A percentile compares a stretch with the other conserved stretches of the same genome.
These are phyloP conservation scores for Verticillium nonalfalfae DNA, from an alignment of 2,329 filamentous ascomycete genomes.

Conservation along the genomic window DNA sequence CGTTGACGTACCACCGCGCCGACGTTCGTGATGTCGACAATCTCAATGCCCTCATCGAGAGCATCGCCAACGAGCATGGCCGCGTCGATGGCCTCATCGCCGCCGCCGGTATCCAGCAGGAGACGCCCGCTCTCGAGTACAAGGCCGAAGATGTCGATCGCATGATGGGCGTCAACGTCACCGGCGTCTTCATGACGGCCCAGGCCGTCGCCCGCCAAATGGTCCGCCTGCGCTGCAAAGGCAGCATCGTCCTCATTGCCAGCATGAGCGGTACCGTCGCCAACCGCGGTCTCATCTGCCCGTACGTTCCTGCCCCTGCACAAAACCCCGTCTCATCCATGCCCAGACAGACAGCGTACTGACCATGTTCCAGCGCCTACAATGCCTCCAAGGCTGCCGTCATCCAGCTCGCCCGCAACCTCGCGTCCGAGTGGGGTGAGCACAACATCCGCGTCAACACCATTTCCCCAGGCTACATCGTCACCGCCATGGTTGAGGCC, in stretches of 20 bases:
- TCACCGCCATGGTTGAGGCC: constrained; percentile 62
- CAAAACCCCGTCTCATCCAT: not conserved
- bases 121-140: constrained; percentile 30
- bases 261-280: constrained; percentile 31
- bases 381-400: constrained; percentile 73
- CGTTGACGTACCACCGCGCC: constrained; percentile 67
- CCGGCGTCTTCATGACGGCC: constrained; percentile 35
- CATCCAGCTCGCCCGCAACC: constrained; percentile 62
- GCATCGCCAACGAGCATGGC: constrained; percentile 59
- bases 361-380: constrained; percentile 55
- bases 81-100: constrained; percentile 34
- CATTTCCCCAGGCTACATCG: constrained; percentile 9
- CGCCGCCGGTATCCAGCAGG: constrained; percentile 31
- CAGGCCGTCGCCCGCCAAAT: constrained; percentile 32
- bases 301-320: constrained; percentile 36
- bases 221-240: constrained; percentile 32
- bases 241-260: constrained; percentile 42
- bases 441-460: constrained; percentile 48
- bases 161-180: constrained; percentile 31
- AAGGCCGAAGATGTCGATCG: constrained; percentile 28
- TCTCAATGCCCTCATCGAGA: constrained; percentile 61
- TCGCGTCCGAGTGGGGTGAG: constrained; percentile 67
- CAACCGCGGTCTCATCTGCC: constrained; percentile 46
- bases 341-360: constrained; percentile 8
- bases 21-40: constrained; percentile 69